Evolutionary conservation across 331 rosid species (phyloP).

Genomic region (Prunus yedoensis): DNA sequence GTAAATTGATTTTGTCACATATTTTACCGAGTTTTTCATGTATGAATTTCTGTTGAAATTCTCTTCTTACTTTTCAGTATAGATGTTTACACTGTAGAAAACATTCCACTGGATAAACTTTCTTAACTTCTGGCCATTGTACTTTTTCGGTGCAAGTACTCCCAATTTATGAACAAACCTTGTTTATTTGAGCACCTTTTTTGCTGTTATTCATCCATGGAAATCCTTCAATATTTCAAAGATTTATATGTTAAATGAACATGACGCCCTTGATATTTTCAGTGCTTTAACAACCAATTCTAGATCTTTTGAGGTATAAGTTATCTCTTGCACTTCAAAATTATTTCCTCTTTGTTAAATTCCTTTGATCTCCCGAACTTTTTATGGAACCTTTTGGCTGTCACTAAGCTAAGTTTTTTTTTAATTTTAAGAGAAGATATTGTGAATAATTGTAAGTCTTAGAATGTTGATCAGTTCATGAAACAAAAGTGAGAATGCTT

Average conservation of each 20-base stretch:
- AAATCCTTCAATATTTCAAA: not conserved
- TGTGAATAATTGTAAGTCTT: not conserved
- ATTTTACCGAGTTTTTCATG: not conserved
- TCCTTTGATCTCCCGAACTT: not conserved
- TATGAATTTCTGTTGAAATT: constrained; percentile 1
- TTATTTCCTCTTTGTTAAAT: not conserved
- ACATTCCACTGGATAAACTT: not conserved
- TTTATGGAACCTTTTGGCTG: not conserved
- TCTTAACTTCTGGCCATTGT: not conserved
- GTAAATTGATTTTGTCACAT: constrained; percentile 33
- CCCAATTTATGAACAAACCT: not conserved
- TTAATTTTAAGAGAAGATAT: not conserved
- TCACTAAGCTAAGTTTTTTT: not conserved
- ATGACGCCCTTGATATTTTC: not conserved
- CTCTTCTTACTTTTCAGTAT: not conserved
- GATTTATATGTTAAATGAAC: not conserved
- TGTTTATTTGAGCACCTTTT: not conserved
- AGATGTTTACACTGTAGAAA: not conserved
- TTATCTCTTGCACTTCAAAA: constrained; percentile 2
- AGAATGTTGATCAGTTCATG: not conserved
- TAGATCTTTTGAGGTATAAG: not conserved
- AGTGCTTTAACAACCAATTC: not conserved
- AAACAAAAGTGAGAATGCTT: not conserved
- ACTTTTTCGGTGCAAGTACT: not conserved
- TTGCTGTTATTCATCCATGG: not conserved